Evolutionary conservation across 2,329 filamentous ascomycete genomes (phyloP).

Genomic region (Fusarium sp.): DNA sequence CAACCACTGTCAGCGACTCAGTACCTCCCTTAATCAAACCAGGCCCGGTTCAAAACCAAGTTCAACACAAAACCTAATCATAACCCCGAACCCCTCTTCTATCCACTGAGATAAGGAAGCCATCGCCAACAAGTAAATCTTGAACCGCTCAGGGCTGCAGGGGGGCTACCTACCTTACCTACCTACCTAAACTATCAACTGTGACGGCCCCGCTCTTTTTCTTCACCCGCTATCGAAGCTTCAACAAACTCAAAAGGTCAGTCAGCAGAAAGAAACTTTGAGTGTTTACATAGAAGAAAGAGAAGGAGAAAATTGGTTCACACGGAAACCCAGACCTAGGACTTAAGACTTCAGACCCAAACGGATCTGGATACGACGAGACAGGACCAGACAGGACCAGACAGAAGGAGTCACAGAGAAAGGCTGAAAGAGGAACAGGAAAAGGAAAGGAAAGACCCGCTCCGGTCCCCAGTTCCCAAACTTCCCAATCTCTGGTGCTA

Average conservation of each 20-base stretch:
- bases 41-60: conserved; percentile 21
- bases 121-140: conserved; percentile 12
- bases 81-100: conserved; percentile 8
- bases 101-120: conserved; percentile 18
- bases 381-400: conserved; percentile 21
- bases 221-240: conserved; percentile 20
- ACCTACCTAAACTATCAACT: conserved; percentile 27
- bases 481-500: conserved; percentile 24
- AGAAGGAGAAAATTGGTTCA: background rate
- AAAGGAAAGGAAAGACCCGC: conserved; percentile 32
- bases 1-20: background rate
- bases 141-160: conserved; percentile 30
- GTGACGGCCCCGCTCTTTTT: conserved; percentile 28
- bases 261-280: conserved; percentile 5
- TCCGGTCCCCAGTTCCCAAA: conserved; percentile 28
- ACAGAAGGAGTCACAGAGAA: conserved; percentile 34
- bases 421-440: background rate
- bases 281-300: background rate
- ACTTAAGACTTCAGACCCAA: background rate
- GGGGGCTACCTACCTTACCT: conserved; percentile 21
- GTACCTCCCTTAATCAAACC: conserved; percentile 12
- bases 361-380: conserved; percentile 3
- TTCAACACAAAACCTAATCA: conserved; percentile 27
- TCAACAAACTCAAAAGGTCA: conserved; percentile 23
- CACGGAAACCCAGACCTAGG: too few species aligned